Evolutionary conservation across 2,329 filamentous ascomycete genomes (phyloP).

Genomic region (Byssochlamys sp.): DNA sequence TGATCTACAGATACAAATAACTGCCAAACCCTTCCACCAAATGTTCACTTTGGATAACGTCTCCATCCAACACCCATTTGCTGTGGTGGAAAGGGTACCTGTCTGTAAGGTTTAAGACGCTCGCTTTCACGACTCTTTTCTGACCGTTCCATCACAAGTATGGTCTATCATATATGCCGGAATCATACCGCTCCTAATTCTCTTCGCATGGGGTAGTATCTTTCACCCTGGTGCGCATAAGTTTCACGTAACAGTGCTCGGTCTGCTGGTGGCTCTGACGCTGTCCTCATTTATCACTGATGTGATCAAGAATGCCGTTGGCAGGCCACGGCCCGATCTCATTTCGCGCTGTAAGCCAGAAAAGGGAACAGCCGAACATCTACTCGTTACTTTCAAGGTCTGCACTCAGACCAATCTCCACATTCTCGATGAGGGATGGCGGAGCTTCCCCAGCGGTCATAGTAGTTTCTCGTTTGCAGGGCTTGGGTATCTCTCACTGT

Average conservation of each 20-base stretch:
- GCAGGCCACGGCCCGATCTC: constrained; percentile 74
- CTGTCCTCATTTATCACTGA: constrained; percentile 79
- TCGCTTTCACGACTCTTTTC: not conserved
- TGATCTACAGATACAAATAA: constrained; percentile 49
- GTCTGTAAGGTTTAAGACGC: constrained; percentile 49
- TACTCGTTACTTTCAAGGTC: constrained; percentile 41
- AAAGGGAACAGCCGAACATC: constrained; percentile 45
- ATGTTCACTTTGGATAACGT: constrained; percentile 86
- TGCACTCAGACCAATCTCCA: constrained; percentile 45
- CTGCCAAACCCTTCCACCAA: constrained; percentile 79
- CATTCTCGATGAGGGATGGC: constrained; percentile 54
- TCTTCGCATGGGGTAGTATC: constrained; percentile 57
- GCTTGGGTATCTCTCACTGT: constrained; percentile 49
- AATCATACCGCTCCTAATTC: constrained; percentile 56
- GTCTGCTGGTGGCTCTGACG: constrained; percentile 65
- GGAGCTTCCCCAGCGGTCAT: constrained; percentile 56
- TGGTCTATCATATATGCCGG: constrained; percentile 74
- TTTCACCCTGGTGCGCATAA: constrained; percentile 62
- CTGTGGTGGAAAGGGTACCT: constrained; percentile 70
- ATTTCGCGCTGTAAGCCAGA: constrained; percentile 75
- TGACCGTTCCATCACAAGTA: constrained; percentile 15
- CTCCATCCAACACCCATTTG: constrained; percentile 76
- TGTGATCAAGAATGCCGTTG: constrained; percentile 78
- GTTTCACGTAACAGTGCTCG: constrained; percentile 73
- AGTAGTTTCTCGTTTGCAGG: constrained; percentile 53